Percentiles rank a stretch among this genome's conserved stretches.
phyloP scores from a whole-genome alignment of 139 green algal species.

The Chlorella sp. region DNA sequence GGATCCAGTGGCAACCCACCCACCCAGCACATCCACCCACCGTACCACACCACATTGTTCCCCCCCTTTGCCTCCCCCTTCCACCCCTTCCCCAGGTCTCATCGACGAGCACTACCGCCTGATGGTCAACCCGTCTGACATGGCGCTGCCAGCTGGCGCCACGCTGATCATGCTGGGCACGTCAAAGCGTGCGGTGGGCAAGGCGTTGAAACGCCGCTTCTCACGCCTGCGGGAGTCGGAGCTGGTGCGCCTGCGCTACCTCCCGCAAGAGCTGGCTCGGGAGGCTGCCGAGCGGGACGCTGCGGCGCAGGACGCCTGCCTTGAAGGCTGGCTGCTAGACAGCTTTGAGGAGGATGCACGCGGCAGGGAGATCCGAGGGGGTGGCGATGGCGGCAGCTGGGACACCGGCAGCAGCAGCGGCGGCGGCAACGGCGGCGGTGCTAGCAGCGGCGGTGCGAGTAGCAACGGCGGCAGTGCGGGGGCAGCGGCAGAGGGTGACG shows the following conservation, averaged over 20 bases:
- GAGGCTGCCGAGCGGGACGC: neutral
- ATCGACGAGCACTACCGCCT: conserved; percentile 35
- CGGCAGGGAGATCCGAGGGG: neutral
- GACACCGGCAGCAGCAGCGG: neutral
- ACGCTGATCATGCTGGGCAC: conserved; percentile 40
- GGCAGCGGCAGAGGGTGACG: neutral
- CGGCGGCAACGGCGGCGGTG: neutral
- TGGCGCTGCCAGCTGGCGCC: conserved; percentile 6
- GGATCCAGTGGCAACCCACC: too few relatives aligned
- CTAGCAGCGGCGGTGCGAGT: neutral
- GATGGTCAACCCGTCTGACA: conserved; percentile 34
- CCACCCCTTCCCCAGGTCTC: neutral
- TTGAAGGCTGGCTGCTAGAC: neutral
- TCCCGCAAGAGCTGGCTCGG: neutral
- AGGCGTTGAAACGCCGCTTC: conserved; percentile 56
- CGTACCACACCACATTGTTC: neutral
- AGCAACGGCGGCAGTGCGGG: neutral
- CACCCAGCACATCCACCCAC: too few relatives aligned
- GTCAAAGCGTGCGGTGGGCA: conserved; percentile 16
- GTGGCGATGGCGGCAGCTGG: too few relatives aligned
- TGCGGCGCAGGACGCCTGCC: neutral
- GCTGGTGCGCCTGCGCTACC: conserved; percentile 12
- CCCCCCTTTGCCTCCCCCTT: neutral
- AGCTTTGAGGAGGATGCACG: neutral
- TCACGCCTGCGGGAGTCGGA: conserved; percentile 16